These are phyloP conservation scores for Moniliella sp. DNA, from an alignment of 1,284 basidiomycete species.

Conservation along the genomic window DNA sequence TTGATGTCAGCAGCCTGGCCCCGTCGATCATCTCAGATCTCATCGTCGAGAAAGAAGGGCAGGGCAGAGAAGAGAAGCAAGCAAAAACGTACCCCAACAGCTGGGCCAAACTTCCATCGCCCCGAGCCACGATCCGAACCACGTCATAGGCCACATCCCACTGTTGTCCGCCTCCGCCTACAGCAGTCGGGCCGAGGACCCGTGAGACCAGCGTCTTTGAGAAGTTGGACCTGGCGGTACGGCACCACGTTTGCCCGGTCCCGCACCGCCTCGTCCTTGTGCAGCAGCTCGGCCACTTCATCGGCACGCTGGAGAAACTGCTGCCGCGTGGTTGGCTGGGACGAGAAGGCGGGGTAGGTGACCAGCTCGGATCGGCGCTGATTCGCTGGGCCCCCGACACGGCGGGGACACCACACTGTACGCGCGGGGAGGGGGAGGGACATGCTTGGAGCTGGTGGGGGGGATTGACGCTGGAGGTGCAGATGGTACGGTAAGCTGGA, in stretches of 20 bases:
- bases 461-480: too few species aligned
- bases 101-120: conserved; percentile 24
- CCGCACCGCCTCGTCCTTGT: conserved; percentile 23
- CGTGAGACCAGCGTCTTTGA: conserved; percentile 27
- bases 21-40: too few species aligned
- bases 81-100: too few species aligned
- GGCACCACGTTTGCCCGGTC: conserved; percentile 30
- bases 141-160: conserved; percentile 24
- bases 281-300: conserved; percentile 20
- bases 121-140: conserved; percentile 20
- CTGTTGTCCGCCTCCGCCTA: conserved; percentile 19
- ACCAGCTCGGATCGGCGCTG: conserved; percentile 20
- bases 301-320: conserved; percentile 22
- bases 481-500: too few species aligned
- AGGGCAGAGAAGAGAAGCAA: too few species aligned
- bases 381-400: too few species aligned
- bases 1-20: too few species aligned
- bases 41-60: too few species aligned
- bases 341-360: conserved; percentile 17
- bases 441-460: too few species aligned
- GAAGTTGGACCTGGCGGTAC: conserved; percentile 26
- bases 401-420: too few species aligned
- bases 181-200: conserved; percentile 18
- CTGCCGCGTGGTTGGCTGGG: conserved; percentile 10
- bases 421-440: too few species aligned